Conservation (phyloP, 345 rosid species). For the Salix viminalis region DNA sequence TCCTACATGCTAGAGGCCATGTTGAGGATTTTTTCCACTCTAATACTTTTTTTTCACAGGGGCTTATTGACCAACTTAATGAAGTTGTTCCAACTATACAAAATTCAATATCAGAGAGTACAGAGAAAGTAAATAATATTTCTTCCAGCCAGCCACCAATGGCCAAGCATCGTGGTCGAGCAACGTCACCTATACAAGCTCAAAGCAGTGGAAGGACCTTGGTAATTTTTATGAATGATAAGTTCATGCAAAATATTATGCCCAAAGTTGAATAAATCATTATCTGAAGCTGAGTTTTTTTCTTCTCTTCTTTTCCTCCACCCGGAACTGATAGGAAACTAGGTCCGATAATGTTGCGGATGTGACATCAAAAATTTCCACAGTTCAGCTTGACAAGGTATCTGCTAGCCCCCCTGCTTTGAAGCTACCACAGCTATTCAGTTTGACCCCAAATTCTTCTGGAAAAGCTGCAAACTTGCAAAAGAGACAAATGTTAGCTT, state of each 20-base stretch:
- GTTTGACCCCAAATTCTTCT: conserved; percentile 85
- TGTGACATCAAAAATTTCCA: conserved; percentile 62
- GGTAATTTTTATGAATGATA: conserved; percentile 39
- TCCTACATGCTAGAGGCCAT: conserved; percentile 10
- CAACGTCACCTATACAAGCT: conserved; percentile 59
- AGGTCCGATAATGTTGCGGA: conserved; percentile 64
- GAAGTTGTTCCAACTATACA: conserved; percentile 90
- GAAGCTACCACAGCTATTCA: conserved; percentile 90
- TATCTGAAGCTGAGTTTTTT: neutral
- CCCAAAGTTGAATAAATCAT: neutral
- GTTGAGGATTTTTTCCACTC: conserved; percentile 11
- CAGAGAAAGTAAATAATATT: conserved; percentile 65
- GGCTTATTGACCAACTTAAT: conserved; percentile 85
- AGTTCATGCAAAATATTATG: conserved; percentile 9
- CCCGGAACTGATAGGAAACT: conserved; percentile 52
- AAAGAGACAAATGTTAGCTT: conserved; percentile 52
- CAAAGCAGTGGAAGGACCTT: conserved; percentile 67
- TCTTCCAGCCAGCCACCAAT: conserved; percentile 56
- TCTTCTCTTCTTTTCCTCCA: neutral
- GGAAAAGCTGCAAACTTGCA: conserved; percentile 74
- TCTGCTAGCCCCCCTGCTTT: conserved; percentile 67
- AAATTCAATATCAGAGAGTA: conserved; percentile 74
- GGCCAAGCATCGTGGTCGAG: conserved; percentile 52
- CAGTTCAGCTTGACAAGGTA: conserved; percentile 70
- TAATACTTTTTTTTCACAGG: conserved; percentile 47